These are phyloP conservation scores for Emericellopsis atlantica DNA, from an alignment of 2,329 filamentous ascomycete genomes.

Conservation along the genomic window DNA sequence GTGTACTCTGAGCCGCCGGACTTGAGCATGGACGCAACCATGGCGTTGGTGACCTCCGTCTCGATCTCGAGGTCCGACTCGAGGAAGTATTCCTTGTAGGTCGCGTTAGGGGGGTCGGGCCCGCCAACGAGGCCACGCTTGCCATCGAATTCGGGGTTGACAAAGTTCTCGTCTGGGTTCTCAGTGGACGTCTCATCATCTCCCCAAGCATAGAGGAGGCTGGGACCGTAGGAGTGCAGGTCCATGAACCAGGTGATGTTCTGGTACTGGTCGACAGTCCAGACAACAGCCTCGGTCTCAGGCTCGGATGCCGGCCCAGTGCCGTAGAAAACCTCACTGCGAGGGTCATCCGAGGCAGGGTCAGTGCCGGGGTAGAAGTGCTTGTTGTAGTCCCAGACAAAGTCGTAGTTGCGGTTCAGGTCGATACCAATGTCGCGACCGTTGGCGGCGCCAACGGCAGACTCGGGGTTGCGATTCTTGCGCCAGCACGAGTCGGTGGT, in stretches of 20 bases:
- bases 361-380: conserved; percentile 23
- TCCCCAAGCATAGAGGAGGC: conserved; percentile 44
- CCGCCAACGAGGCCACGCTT: conserved; percentile 32
- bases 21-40: conserved; percentile 12
- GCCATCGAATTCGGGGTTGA: conserved; percentile 36
- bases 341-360: conserved; percentile 23
- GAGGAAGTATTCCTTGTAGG: conserved; percentile 32
- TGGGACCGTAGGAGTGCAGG: conserved; percentile 39
- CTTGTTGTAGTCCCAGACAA: conserved; percentile 38
- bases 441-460: conserved; percentile 10
- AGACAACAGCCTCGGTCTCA: conserved; percentile 41
- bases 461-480: conserved; percentile 38
- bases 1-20: conserved; percentile 19
- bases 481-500: conserved; percentile 36
- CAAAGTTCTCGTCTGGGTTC: conserved; percentile 34
- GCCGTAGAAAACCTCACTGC: conserved; percentile 36
- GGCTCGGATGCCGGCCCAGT: conserved; percentile 38
- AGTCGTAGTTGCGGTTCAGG: conserved; percentile 45
- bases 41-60: conserved; percentile 13
- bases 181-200: conserved; percentile 37
- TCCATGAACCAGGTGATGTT: conserved; percentile 43
- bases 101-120: conserved; percentile 12
- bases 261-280: conserved; percentile 33
- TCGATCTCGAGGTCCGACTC: conserved; percentile 20
- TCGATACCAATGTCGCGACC: conserved; percentile 27